A percentile compares a stretch with the other conserved stretches of the same genome.
Conservation (phyloP, 345 rosid species). For the Salix suchowensis region DNA sequence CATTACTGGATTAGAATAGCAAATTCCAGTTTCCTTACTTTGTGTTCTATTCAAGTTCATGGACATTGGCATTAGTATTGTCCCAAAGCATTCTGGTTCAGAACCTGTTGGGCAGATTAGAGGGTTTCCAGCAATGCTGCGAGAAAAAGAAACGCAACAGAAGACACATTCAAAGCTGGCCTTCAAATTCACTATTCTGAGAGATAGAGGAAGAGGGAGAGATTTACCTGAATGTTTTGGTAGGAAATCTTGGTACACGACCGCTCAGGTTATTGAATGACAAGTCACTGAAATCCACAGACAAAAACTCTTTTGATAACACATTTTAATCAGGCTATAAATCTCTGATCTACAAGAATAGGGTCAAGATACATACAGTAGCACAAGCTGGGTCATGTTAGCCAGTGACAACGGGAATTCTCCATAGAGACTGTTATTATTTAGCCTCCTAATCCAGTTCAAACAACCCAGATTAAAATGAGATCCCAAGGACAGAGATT, state of each 20-base stretch:
- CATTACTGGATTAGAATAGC: background rate
- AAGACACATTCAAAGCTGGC: background rate
- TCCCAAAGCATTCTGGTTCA: conserved; percentile 84
- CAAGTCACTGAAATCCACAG: conserved; percentile 58
- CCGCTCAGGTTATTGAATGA: conserved; percentile 90
- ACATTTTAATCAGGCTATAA: background rate
- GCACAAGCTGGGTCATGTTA: conserved; percentile 81
- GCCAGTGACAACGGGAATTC: conserved; percentile 59
- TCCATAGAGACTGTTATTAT: conserved; percentile 84
- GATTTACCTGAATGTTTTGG: conserved; percentile 82
- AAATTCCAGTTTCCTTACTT: conserved; percentile 33
- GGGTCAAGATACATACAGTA: conserved; percentile 55
- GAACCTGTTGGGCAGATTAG: conserved; percentile 80
- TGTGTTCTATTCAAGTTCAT: conserved; percentile 81
- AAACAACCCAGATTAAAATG: conserved; percentile 4
- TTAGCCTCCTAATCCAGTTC: conserved; percentile 62
- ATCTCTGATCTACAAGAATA: conserved; percentile 1
- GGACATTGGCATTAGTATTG: conserved; percentile 85
- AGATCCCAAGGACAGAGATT: background rate
- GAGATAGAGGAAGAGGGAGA: conserved; percentile 11
- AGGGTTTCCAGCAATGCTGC: conserved; percentile 89
- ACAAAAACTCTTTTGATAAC: background rate
- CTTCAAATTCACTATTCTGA: conserved; percentile 1
- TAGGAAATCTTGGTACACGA: conserved; percentile 78
- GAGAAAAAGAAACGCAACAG: conserved; percentile 12